phyloP scores from a whole-genome alignment of 306 rosid species.

The Cicer yamashitae region DNA sequence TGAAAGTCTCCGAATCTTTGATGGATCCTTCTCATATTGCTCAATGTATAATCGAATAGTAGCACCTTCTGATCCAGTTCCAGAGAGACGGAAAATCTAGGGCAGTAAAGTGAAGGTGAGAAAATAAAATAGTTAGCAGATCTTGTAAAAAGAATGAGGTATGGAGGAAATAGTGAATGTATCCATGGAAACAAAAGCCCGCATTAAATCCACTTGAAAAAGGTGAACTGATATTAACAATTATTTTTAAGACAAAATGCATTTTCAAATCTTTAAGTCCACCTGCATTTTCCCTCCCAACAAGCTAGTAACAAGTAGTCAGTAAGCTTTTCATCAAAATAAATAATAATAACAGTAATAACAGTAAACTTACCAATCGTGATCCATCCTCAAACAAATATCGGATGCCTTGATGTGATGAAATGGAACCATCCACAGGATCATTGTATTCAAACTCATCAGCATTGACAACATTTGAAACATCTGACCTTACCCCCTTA shows the following conservation, averaged over 20 bases:
- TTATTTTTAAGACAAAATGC: constrained; percentile 2
- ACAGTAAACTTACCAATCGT: constrained; percentile 77
- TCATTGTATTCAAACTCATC: constrained; percentile 98
- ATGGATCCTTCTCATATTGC: constrained; percentile 94
- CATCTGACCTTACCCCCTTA: constrained; percentile 73
- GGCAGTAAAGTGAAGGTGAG: constrained; percentile 21
- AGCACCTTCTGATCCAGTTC: constrained; percentile 99
- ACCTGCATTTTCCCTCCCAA: constrained; percentile 6
- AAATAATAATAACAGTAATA: not conserved
- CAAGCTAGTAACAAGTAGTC: constrained; percentile 22
- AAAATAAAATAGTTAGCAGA: constrained; percentile 27
- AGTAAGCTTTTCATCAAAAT: constrained; percentile 41
- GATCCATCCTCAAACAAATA: constrained; percentile 98
- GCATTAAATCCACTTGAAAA: constrained; percentile 14
- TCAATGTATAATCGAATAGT: constrained; percentile 95
- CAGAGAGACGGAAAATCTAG: constrained; percentile 96
- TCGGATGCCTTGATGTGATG: constrained; percentile 96
- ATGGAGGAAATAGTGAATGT: not conserved
- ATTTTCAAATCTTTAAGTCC: constrained; percentile 31
- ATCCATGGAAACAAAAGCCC: constrained; percentile 8
- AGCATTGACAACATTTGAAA: constrained; percentile 69
- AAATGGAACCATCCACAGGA: constrained; percentile 89
- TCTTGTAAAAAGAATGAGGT: not conserved
- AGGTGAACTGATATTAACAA: constrained; percentile 1
- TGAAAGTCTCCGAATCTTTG: constrained; percentile 84